Conservation (phyloP, 768 basidiomycete species). For the Panus rudis region DNA sequence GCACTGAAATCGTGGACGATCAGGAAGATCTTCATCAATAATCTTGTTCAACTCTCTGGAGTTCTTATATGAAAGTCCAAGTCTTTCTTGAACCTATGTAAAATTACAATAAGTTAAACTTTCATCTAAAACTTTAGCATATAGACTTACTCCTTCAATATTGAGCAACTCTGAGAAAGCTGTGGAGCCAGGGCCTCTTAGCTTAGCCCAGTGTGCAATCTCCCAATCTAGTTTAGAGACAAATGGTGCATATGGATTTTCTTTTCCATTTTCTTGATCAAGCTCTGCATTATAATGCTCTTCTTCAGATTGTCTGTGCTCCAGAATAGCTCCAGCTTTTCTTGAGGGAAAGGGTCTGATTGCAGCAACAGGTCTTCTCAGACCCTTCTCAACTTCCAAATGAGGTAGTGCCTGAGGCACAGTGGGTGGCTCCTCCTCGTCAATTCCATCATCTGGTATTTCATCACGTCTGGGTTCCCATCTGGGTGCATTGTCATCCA, state of each 20-base stretch:
- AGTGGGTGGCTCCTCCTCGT: too few relatives aligned
- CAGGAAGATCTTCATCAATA: constrained; percentile 25
- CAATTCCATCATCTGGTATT: too few relatives aligned
- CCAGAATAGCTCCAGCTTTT: too few relatives aligned
- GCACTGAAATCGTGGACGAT: constrained; percentile 19
- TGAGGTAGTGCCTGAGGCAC: too few relatives aligned
- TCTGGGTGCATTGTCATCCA: not conserved
- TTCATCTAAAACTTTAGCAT: too few relatives aligned
- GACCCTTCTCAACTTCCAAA: too few relatives aligned
- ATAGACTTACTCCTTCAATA: constrained; percentile 31
- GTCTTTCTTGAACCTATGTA: constrained; percentile 12
- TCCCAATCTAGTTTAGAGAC: constrained; percentile 31
- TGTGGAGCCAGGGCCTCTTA: constrained; percentile 27
- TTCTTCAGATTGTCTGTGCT: too few relatives aligned
- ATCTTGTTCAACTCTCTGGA: constrained; percentile 26
- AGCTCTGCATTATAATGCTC: too few relatives aligned
- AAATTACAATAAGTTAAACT: not conserved
- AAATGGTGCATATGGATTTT: constrained; percentile 23
- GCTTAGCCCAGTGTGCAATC: constrained; percentile 33
- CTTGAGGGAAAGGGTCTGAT: too few relatives aligned
- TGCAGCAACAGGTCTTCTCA: too few relatives aligned
- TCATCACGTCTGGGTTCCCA: too few relatives aligned
- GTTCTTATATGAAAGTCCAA: constrained; percentile 27
- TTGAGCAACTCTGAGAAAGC: constrained; percentile 31
- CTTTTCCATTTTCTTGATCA: too few relatives aligned